These are phyloP conservation scores for Cyberlindnera xylosilytica DNA, from an alignment of 805 yeast genomes.

Conservation along the genomic window DNA sequence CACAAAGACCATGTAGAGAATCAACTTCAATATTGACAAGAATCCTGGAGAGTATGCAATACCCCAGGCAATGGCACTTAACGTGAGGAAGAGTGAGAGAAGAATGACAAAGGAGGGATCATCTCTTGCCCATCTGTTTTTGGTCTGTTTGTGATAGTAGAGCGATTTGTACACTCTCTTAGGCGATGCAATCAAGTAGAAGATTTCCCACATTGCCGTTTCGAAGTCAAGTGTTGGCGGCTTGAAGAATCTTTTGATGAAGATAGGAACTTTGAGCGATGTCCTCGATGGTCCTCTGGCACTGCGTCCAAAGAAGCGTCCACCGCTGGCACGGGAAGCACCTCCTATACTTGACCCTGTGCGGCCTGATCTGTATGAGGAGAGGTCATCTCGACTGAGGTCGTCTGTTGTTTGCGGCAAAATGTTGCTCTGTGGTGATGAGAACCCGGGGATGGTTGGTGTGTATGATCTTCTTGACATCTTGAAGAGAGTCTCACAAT, in stretches of 20 bases:
- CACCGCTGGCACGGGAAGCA: slow-evolving; percentile 5
- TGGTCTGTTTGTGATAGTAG: slow-evolving; percentile 78
- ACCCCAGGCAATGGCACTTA: slow-evolving; percentile 91
- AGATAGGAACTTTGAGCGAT: slow-evolving; percentile 30
- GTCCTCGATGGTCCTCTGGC: slow-evolving; percentile 8
- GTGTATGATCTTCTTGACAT: slow-evolving; percentile 17
- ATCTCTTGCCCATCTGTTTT: slow-evolving; percentile 81
- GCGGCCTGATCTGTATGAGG: slow-evolving; percentile 26
- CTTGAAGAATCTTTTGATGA: slow-evolving; percentile 48
- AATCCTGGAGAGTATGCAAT: slow-evolving; percentile 68
- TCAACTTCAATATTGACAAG: slow-evolving; percentile 57
- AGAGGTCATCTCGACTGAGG: slow-evolving; percentile 19
- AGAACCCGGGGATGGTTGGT: slow-evolving; percentile 11
- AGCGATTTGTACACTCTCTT: slow-evolving; percentile 77
- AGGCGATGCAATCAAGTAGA: slow-evolving; percentile 70
- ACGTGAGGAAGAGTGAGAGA: slow-evolving; percentile 57
- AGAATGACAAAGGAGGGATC: slow-evolving; percentile 86
- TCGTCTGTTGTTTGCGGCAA: slow-evolving; percentile 22
- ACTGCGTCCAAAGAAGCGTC: slow-evolving; percentile 11
- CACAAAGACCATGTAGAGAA: slow-evolving; percentile 78
- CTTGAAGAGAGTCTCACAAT: no score
- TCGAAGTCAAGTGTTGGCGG: slow-evolving; percentile 88
- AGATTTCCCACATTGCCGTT: slow-evolving; percentile 89
- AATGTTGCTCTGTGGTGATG: slow-evolving; percentile 5
- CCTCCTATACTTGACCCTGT: slow-evolving; percentile 6